Conservation (phyloP, 768 basidiomycete genomes). For the Pleurotus tuoliensis region DNA sequence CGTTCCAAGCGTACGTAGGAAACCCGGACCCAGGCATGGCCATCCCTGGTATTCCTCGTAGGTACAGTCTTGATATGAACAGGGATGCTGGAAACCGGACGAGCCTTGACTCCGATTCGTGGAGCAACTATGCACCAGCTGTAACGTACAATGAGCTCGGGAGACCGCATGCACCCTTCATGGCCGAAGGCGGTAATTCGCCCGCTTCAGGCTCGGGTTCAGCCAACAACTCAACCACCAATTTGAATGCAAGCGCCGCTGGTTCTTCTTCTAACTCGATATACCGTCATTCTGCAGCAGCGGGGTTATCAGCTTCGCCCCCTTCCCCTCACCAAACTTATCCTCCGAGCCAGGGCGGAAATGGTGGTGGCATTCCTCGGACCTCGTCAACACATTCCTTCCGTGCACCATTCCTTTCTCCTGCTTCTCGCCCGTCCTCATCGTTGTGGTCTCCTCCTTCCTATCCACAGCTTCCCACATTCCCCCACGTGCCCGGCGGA, state of each 20-base stretch:
- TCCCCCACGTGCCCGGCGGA: constrained; percentile 18
- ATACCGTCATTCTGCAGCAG: constrained; percentile 4
- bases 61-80: background rate
- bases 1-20: constrained; percentile 61
- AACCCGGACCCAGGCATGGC: constrained; percentile 58
- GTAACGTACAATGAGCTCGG: constrained; percentile 12
- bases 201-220: background rate
- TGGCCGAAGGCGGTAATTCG: constrained; percentile 19
- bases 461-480: constrained; percentile 22
- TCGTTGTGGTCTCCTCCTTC: constrained; percentile 61
- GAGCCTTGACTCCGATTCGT: constrained; percentile 1
- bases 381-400: constrained; percentile 46
- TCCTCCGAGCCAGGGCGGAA: background rate
- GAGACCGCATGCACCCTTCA: constrained; percentile 34
- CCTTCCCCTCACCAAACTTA: background rate
- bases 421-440: constrained; percentile 61
- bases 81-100: background rate
- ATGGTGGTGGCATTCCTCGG: constrained; percentile 29
- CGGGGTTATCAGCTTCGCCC: background rate
- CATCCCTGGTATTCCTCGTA: constrained; percentile 24
- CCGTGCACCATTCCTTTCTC: constrained; percentile 67
- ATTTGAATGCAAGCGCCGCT: constrained; percentile 21
- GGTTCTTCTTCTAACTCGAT: background rate
- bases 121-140: background rate
- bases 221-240: background rate